Percentiles rank a stretch among this genome's conserved stretches.
Evolutionary conservation across 345 rosid genomes (phyloP).

Genomic region (Brassica incana): DNA sequence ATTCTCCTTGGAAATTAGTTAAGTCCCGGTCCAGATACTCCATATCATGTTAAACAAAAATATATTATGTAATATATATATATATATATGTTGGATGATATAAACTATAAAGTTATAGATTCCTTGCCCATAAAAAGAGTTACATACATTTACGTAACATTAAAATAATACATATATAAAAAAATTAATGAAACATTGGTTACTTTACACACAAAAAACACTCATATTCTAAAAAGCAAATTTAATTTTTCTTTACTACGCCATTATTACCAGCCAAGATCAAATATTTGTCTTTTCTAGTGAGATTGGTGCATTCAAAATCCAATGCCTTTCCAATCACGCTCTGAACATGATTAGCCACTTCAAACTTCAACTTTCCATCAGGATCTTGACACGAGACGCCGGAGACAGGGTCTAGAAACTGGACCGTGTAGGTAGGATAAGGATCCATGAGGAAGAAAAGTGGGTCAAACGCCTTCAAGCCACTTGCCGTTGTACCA

Average conservation of each 20-base stretch:
- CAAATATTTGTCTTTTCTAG: slow-evolving; percentile 73
- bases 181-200: slow-evolving; percentile 18
- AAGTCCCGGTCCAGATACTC: neutral
- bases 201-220: slow-evolving; percentile 24
- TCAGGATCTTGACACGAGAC: slow-evolving; percentile 31
- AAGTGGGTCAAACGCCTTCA: slow-evolving; percentile 69
- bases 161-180: neutral
- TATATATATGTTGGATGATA: neutral
- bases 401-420: slow-evolving; percentile 51
- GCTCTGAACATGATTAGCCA: slow-evolving; percentile 65
- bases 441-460: slow-evolving; percentile 68
- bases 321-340: slow-evolving; percentile 57
- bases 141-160: slow-evolving; percentile 25
- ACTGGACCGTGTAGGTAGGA: slow-evolving; percentile 45
- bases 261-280: slow-evolving; percentile 85
- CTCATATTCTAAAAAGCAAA: neutral
- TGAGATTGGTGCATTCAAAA: slow-evolving; percentile 64
- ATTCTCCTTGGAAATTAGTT: neutral
- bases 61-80: neutral
- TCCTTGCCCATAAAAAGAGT: neutral
- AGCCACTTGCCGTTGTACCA: slow-evolving; percentile 75
- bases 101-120: slow-evolving; percentile 3
- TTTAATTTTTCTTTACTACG: slow-evolving; percentile 29
- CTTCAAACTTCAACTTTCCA: slow-evolving; percentile 48
- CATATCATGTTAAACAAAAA: no score